phyloP scores from a whole-genome alignment of 2,329 filamentous ascomycete species.

The Cercospora berteroae region DNA sequence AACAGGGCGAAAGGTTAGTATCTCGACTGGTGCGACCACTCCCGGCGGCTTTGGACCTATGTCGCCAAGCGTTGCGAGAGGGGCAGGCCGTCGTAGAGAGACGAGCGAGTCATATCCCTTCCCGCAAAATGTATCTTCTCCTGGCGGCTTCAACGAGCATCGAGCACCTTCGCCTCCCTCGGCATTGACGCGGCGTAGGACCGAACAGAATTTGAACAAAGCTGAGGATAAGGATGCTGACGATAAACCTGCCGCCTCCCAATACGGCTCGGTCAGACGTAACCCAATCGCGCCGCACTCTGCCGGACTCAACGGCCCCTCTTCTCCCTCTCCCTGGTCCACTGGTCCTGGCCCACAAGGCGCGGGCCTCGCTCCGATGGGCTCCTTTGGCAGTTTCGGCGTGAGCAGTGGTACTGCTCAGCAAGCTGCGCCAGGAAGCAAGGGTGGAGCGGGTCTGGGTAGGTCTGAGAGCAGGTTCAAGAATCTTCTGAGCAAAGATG shows the following conservation, averaged over 20 bases:
- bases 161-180: conserved; percentile 60
- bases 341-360: conserved; percentile 53
- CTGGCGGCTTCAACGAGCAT: conserved; percentile 61
- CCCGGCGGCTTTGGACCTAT: conserved; percentile 65
- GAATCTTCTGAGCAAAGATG: conserved; percentile 77
- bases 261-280: conserved; percentile 57
- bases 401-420: conserved; percentile 48
- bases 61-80: conserved; percentile 72
- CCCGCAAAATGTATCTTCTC: conserved; percentile 56
- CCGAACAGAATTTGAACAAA: conserved; percentile 56
- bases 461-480: conserved; percentile 81
- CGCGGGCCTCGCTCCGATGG: conserved; percentile 68
- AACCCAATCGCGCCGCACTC: conserved; percentile 56
- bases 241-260: conserved; percentile 36
- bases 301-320: conserved; percentile 47
- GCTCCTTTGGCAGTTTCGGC: conserved; percentile 89
- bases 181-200: conserved; percentile 59
- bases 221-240: conserved; percentile 39
- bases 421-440: conserved; percentile 60
- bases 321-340: conserved; percentile 60
- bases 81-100: conserved; percentile 73
- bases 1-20: conserved; percentile 75
- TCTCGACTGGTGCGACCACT: conserved; percentile 65
- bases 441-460: conserved; percentile 63
- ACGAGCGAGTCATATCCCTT: conserved; percentile 68